phyloP scores from a whole-genome alignment of 2,329 filamentous ascomycete genomes.

The Botrytis medusae region DNA sequence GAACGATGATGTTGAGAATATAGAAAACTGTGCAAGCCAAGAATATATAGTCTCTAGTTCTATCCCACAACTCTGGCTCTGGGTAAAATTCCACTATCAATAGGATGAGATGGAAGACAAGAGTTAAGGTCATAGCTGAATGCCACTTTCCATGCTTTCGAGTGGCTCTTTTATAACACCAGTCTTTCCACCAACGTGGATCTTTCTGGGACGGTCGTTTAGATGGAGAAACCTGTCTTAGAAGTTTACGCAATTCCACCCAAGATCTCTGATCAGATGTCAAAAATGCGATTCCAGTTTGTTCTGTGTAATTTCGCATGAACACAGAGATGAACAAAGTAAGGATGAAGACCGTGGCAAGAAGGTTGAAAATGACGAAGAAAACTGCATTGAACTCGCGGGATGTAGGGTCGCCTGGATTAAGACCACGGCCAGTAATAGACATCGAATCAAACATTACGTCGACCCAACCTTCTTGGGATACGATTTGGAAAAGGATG shows the following conservation, averaged over 20 bases:
- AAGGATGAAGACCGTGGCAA: conserved; percentile 93
- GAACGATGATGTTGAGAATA: conserved; percentile 76
- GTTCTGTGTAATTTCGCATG: conserved; percentile 99
- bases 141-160: conserved; percentile 96
- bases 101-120: conserved; percentile 80
- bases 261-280: conserved; percentile 95
- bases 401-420: conserved; percentile 67
- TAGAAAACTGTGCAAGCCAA: conserved; percentile 80
- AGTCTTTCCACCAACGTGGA: conserved; percentile 77
- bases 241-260: conserved; percentile 88
- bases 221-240: conserved; percentile 90
- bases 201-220: conserved; percentile 83
- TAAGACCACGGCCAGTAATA: conserved; percentile 73
- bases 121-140: conserved; percentile 71
- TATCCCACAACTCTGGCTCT: conserved; percentile 70
- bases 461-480: conserved; percentile 95
- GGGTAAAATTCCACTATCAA: conserved; percentile 84
- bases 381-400: conserved; percentile 85
- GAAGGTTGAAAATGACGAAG: conserved; percentile 93
- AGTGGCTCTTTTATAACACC: conserved; percentile 92
- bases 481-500: conserved; percentile 97
- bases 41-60: conserved; percentile 72
- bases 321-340: conserved; percentile 98
- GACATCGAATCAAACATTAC: conserved; percentile 83
- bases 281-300: conserved; percentile 93